Percentiles rank a stretch among this genome's conserved stretches.
Conservation (phyloP, 2,329 filamentous ascomycete species). For the Fusarium nisikadoi region DNA sequence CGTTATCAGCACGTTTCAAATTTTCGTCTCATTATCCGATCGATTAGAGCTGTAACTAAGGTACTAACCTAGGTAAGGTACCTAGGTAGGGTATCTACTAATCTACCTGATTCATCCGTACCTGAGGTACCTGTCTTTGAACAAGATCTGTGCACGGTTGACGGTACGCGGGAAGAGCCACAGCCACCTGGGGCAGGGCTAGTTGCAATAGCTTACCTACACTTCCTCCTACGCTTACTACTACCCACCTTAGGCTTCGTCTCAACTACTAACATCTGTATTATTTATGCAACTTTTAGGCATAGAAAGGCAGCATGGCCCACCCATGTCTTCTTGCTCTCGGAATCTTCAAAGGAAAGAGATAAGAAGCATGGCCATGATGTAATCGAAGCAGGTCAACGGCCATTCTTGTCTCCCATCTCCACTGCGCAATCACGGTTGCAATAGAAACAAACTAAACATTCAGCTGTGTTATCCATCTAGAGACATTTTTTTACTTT, state of each 20-base stretch:
- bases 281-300: neutral
- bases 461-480: neutral
- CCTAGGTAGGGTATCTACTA: no score
- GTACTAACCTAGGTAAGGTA: neutral
- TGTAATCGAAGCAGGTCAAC: neutral
- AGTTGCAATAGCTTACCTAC: neutral
- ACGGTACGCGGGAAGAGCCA: conserved; percentile 4
- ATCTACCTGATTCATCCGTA: neutral
- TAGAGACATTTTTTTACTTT: neutral
- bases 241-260: neutral
- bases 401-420: neutral
- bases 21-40: neutral
- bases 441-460: neutral
- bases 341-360: neutral
- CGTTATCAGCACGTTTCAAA: neutral
- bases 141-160: neutral
- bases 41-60: neutral
- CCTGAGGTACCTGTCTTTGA: neutral
- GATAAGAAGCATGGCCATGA: neutral
- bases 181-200: conserved; percentile 1
- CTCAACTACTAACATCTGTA: neutral
- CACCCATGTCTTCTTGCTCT: neutral
- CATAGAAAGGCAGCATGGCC: neutral
- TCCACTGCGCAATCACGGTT: neutral
- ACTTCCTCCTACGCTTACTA: neutral